Evolutionary conservation across 179 eudicot species (phyloP).

Genomic region (Nepenthes alata): DNA sequence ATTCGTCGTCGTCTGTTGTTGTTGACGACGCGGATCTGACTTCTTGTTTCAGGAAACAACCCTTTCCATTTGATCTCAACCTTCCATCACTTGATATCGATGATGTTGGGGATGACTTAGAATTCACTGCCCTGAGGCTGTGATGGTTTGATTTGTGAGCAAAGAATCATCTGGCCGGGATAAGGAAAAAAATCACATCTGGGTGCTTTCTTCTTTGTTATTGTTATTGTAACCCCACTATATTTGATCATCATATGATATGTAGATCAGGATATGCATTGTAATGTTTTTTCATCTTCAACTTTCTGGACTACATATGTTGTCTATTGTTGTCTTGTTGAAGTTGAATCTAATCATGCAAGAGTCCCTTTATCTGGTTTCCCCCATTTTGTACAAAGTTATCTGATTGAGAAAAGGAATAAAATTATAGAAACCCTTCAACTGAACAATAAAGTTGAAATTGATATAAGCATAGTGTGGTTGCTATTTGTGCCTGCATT

Average conservation of each 20-base stretch:
- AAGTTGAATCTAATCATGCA: not conserved
- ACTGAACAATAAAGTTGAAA: no score
- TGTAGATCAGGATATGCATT: constrained; percentile 2
- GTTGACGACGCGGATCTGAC: constrained; percentile 9
- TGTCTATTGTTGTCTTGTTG: not conserved
- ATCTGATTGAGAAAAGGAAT: not conserved
- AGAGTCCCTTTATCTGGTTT: not conserved
- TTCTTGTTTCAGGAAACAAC: constrained; percentile 4
- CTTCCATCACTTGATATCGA: constrained; percentile 1
- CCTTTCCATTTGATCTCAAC: constrained; percentile 10
- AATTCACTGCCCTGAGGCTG: constrained; percentile 9
- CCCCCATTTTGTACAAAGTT: not conserved
- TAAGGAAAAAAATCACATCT: no score
- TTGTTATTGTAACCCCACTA: not conserved
- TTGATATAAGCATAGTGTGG: no score
- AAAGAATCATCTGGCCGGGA: not conserved
- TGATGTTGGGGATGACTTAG: constrained; percentile 9
- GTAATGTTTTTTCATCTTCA: not conserved
- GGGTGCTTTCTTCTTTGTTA: not conserved
- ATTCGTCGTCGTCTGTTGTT: constrained; percentile 10
- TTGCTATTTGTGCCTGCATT: no score
- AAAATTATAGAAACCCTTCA: no score
- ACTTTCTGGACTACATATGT: not conserved
- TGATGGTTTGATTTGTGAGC: not conserved
- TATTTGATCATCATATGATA: not conserved